Base-by-base conservation (phyloP, 306 rosid species). In the Medicago ruthenica region DNA sequence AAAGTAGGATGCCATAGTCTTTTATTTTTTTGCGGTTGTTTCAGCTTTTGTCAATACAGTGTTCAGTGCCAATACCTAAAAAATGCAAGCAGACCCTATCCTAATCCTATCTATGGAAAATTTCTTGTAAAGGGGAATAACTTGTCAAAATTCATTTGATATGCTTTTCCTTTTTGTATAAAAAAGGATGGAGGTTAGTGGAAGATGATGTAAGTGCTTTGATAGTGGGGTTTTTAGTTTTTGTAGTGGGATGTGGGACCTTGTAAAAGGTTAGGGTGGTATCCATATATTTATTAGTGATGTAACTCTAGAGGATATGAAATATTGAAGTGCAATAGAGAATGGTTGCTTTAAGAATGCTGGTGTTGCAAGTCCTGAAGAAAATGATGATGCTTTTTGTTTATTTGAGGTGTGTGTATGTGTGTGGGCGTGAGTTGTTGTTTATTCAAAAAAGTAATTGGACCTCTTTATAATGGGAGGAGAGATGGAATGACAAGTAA, bases 231-330 rank as follows among this genome's bases (percentile, higher is more conserved):
- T 75, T 88, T 77, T 86, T 73, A 40, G 73, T 73, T 79, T 85
- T 64, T 67, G 83, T 84, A 86, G 97, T 93, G 98, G 96, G 84
- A 15, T 78, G 93, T 92, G 98, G 98, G 98, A 76, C 98, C 93
- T 83, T 80, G 31, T 66, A 73, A 85, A 88, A 61, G 80, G 66
- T 54, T 85, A 82, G 84, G 74, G 65, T 72, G 83, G 88, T 81
- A 76, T 83, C 78, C 83, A 70, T 82, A 27, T 74, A 63, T 53
- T 64, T 66, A 76, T 39, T 58, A 76, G 84, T 70, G 69, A 66
- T 82, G 87, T 83, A 88, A 81, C 75, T 74, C 80, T 74, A 17
- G 76, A 76, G 70, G 76, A 60, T 73, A 84, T 78, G 84, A 78
- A 78, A 84, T 80, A 68, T 51, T 73, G 71, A 83, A 73, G 73